Evolutionary conservation across 2,329 filamentous ascomycete genomes (phyloP).

Genomic region (Fusarium citri): DNA sequence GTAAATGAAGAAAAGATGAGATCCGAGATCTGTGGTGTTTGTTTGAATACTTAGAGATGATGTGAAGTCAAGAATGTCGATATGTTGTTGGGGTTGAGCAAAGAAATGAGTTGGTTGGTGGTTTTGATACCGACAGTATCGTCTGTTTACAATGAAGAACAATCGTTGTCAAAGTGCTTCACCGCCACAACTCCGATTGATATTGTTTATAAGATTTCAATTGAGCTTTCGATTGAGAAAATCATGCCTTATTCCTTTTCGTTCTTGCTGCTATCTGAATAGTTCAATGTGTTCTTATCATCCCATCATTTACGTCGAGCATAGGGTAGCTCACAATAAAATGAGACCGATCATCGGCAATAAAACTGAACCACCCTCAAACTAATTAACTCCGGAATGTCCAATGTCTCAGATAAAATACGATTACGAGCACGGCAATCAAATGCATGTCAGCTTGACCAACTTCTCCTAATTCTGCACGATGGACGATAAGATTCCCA

Average conservation of each 20-base stretch:
- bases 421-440: conserved; percentile 20
- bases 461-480: background rate
- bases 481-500: conserved; percentile 5
- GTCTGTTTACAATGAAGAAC: background rate
- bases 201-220: too few species aligned
- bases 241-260: too few species aligned
- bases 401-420: conserved; percentile 13
- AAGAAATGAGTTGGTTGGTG: accelerated
- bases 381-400: background rate
- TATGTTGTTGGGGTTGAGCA: too few species aligned
- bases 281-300: background rate
- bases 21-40: background rate
- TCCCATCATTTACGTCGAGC: background rate
- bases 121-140: background rate
- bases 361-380: background rate
- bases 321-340: background rate
- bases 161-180: background rate
- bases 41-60: background rate
- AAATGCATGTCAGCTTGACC: conserved; percentile 22
- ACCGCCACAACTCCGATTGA: background rate
- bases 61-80: background rate
- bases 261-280: background rate
- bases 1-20: background rate
- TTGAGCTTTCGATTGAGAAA: too few species aligned
- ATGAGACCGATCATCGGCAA: background rate